Percentiles rank a stretch among this genome's conserved stretches.
These are phyloP conservation scores for Setaria viridis DNA, from an alignment of 202 grass and related monocot genomes.

Conservation along the genomic window DNA sequence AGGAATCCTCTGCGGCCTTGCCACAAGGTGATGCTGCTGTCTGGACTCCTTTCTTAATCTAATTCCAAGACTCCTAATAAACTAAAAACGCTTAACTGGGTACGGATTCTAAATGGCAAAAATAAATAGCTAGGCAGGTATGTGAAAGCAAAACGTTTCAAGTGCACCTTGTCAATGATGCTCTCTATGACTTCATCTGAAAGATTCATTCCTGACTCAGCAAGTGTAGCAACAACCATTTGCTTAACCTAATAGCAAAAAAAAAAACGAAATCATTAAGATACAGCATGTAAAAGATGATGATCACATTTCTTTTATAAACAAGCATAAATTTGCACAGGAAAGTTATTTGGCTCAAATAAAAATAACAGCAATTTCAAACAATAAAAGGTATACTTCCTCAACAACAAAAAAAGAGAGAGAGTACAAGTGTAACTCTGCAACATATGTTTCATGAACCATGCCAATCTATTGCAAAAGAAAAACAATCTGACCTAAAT, in stretches of 20 bases:
- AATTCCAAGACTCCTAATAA: background rate
- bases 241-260: slow-evolving; percentile 75
- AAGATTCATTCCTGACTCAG: slow-evolving; percentile 94
- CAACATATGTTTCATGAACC: background rate
- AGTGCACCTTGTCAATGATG: slow-evolving; percentile 93
- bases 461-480: background rate
- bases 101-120: background rate
- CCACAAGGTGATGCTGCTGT: background rate
- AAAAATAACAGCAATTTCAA: background rate
- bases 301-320: background rate
- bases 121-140: slow-evolving; percentile 11
- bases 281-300: background rate
- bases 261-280: slow-evolving; percentile 37
- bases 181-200: slow-evolving; percentile 77
- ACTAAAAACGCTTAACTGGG: background rate
- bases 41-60: background rate
- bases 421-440: background rate
- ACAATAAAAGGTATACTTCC: background rate
- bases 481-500: background rate
- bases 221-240: slow-evolving; percentile 96
- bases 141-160: slow-evolving; percentile 5
- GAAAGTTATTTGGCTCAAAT: background rate
- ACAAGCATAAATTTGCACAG: background rate
- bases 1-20: background rate
- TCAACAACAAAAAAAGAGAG: background rate